A percentile compares a stretch with the other conserved stretches of the same genome.
These are phyloP conservation scores for Globisporangium lucens DNA, from an alignment of 352 stramenopile species.

Conservation along the genomic window DNA sequence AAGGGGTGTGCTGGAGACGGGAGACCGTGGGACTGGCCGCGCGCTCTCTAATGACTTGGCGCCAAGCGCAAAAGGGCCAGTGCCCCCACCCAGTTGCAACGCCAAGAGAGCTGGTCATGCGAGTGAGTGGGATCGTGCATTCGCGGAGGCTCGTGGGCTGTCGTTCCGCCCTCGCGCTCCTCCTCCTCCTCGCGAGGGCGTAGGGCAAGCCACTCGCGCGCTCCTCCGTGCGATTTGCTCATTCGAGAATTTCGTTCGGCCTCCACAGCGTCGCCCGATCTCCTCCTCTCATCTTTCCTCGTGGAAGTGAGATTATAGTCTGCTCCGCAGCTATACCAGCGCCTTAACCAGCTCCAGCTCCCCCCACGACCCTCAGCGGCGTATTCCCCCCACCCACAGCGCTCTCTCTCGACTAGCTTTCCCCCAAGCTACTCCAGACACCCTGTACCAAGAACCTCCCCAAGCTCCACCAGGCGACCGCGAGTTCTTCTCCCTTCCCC, in stretches of 20 bases:
- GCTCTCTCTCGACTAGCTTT: conserved; percentile 9
- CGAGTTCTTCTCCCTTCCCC: background rate
- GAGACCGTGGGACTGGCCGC: conserved; percentile 2
- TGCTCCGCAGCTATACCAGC: conserved; percentile 25
- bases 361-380: conserved; percentile 28
- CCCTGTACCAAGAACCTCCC: conserved; percentile 18
- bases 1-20: conserved; percentile 1
- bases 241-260: conserved; percentile 57
- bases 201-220: background rate
- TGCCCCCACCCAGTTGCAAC: background rate
- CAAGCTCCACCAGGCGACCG: background rate
- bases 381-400: conserved; percentile 17
- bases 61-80: conserved; percentile 7
- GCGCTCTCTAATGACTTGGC: conserved; percentile 10
- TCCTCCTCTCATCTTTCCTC: conserved; percentile 34
- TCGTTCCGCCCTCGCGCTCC: background rate
- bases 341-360: conserved; percentile 5
- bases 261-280: conserved; percentile 23
- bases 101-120: conserved; percentile 9
- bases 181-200: no score
- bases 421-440: background rate
- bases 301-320: conserved; percentile 29
- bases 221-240: conserved; percentile 11
- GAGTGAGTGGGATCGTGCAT: background rate
- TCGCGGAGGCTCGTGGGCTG: background rate